These are phyloP conservation scores for Saksenaea oblongispora DNA, from an alignment of 371 early-diverging fungal species.

Conservation along the genomic window DNA sequence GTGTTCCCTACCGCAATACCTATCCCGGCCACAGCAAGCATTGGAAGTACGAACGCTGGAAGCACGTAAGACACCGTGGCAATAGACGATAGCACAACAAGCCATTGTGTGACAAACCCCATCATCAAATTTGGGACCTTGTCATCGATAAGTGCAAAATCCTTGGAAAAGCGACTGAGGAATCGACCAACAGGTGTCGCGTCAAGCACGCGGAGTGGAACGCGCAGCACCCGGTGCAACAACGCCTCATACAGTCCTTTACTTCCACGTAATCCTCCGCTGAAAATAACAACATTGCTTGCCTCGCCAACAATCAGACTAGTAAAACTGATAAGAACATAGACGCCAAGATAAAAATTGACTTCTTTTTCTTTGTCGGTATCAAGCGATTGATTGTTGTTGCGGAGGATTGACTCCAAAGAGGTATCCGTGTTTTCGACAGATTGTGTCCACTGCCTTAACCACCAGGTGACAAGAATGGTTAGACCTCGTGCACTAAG, in stretches of 20 bases:
- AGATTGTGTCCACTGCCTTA: constrained; percentile 50
- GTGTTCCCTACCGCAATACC: constrained; percentile 57
- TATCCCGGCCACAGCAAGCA: constrained; percentile 40
- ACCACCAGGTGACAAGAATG: constrained; percentile 48
- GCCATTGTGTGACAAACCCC: constrained; percentile 53
- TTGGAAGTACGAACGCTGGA: constrained; percentile 58
- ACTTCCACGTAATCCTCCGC: constrained; percentile 52
- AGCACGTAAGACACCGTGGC: constrained; percentile 58
- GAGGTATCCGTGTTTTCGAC: constrained; percentile 39
- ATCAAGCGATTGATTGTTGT: constrained; percentile 2
- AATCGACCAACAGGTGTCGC: constrained; percentile 90
- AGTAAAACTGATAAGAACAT: constrained; percentile 39
- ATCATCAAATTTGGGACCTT: constrained; percentile 47
- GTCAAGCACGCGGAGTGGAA: constrained; percentile 83
- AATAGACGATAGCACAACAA: constrained; percentile 62
- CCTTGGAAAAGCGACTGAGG: constrained; percentile 74
- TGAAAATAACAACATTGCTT: constrained; percentile 43
- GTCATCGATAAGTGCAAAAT: constrained; percentile 53
- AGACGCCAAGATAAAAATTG: constrained; percentile 46
- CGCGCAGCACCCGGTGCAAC: constrained; percentile 56
- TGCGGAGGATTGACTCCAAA: too few species aligned
- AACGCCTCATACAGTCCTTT: constrained; percentile 49
- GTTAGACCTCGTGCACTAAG: constrained; percentile 41
- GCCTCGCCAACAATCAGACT: constrained; percentile 33
- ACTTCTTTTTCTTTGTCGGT: constrained; percentile 26